A percentile compares a stretch with the other conserved stretches of the same genome.
These are phyloP conservation scores for Aciculosporium take DNA, from an alignment of 2,329 filamentous ascomycete species.

Conservation along the genomic window DNA sequence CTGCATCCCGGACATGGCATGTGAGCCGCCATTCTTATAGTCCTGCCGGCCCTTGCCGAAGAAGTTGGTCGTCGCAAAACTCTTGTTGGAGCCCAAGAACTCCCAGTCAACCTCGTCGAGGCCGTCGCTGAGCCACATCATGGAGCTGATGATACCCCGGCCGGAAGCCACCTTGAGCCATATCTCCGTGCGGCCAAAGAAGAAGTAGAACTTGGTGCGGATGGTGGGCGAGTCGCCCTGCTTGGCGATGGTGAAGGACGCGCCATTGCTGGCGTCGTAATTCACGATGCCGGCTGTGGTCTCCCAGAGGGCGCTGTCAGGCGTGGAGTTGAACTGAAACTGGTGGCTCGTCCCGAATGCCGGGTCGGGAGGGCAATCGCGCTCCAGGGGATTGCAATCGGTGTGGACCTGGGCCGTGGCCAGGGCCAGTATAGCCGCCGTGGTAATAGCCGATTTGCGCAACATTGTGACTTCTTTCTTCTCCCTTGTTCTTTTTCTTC, in stretches of 20 bases:
- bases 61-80: conserved; percentile 57
- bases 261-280: conserved; percentile 48
- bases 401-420: conserved; percentile 60
- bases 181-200: conserved; percentile 69
- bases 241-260: conserved; percentile 56
- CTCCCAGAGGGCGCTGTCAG: conserved; percentile 49
- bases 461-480: conserved; percentile 3
- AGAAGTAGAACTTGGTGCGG: conserved; percentile 68
- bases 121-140: conserved; percentile 73
- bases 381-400: conserved; percentile 61
- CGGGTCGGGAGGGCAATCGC: conserved; percentile 52
- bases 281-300: conserved; percentile 50
- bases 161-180: conserved; percentile 64
- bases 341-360: conserved; percentile 52
- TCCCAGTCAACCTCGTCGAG: conserved; percentile 86
- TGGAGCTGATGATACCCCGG: conserved; percentile 62
- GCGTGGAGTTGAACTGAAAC: conserved; percentile 51
- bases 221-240: conserved; percentile 67
- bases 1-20: conserved; percentile 40
- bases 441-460: conserved; percentile 14
- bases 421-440: conserved; percentile 28
- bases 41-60: conserved; percentile 61
- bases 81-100: conserved; percentile 54
- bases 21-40: conserved; percentile 46
- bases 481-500: background rate